Conservation (phyloP, 257 asterid genomes). For the Solanum megistacrolobum region DNA sequence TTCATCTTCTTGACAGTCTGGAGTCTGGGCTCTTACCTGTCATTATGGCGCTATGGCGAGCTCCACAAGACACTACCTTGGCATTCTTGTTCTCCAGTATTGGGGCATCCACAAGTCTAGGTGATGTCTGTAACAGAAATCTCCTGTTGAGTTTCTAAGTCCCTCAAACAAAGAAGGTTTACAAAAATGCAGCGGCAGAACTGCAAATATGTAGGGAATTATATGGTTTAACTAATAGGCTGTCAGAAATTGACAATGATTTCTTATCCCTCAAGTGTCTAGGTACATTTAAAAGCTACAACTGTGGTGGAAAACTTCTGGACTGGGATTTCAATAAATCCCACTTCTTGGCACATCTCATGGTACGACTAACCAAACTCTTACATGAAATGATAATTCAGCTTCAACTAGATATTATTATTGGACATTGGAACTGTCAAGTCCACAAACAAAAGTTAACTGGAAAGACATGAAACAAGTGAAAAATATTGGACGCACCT, state of each 20-base stretch:
- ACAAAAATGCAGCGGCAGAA: background rate
- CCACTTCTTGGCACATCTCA: background rate
- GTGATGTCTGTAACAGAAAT: conserved; percentile 30
- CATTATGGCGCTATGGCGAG: conserved; percentile 59
- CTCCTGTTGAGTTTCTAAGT: conserved; percentile 1
- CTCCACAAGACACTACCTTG: conserved; percentile 55
- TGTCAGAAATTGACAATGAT: background rate
- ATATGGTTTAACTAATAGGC: background rate
- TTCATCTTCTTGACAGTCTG: background rate
- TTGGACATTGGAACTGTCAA: background rate
- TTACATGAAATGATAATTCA: background rate
- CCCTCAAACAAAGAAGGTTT: background rate
- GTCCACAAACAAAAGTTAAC: background rate
- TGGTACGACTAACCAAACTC: background rate
- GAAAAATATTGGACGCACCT: conserved; percentile 28
- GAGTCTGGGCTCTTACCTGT: conserved; percentile 32
- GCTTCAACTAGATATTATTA: background rate
- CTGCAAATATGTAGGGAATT: background rate
- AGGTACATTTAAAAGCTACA: background rate
- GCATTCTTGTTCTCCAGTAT: conserved; percentile 38
- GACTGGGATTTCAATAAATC: background rate
- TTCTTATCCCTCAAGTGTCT: background rate
- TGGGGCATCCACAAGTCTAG: conserved; percentile 51
- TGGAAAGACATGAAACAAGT: background rate
- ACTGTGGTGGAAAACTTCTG: background rate